Evolutionary conservation across 2,329 filamentous ascomycete genomes (phyloP).

Genomic region (Didymella pomorum): DNA sequence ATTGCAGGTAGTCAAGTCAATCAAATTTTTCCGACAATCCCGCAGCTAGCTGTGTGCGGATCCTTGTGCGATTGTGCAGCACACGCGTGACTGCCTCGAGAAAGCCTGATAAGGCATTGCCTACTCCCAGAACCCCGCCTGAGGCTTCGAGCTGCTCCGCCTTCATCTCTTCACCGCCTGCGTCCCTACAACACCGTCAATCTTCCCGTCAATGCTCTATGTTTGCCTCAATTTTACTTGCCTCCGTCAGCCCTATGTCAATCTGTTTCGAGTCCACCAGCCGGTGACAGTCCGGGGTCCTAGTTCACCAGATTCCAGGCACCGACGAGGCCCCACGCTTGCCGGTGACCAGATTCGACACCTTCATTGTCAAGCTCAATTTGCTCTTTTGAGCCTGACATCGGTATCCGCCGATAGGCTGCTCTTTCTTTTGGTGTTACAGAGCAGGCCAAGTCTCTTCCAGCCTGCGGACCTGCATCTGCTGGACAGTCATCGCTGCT

Average conservation of each 20-base stretch:
- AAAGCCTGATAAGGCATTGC: constrained; percentile 15
- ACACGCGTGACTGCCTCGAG: constrained; percentile 2
- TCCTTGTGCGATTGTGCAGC: neutral
- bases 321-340: constrained; percentile 16
- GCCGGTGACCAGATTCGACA: constrained; percentile 9
- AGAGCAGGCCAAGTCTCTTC: constrained; percentile 6
- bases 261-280: neutral
- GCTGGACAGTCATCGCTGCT: constrained; percentile 9
- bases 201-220: neutral
- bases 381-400: constrained; percentile 12
- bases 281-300: constrained; percentile 3
- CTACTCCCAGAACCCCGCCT: constrained; percentile 3
- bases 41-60: neutral
- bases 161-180: constrained; percentile 6
- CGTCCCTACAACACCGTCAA: constrained; percentile 12
- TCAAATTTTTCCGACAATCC: neutral
- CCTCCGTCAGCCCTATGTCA: neutral
- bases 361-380: constrained; percentile 14
- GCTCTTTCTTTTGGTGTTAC: constrained; percentile 3
- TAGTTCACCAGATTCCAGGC: constrained; percentile 15
- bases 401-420: neutral
- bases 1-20: neutral
- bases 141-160: constrained; percentile 9
- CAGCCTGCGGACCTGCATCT: constrained; percentile 11
- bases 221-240: neutral